Evolutionary conservation across 495 filamentous ascomycete genomes (phyloP), one percentile per base, ranked within the genome.

Genomic region (Articulospora tetracladia): DNA sequence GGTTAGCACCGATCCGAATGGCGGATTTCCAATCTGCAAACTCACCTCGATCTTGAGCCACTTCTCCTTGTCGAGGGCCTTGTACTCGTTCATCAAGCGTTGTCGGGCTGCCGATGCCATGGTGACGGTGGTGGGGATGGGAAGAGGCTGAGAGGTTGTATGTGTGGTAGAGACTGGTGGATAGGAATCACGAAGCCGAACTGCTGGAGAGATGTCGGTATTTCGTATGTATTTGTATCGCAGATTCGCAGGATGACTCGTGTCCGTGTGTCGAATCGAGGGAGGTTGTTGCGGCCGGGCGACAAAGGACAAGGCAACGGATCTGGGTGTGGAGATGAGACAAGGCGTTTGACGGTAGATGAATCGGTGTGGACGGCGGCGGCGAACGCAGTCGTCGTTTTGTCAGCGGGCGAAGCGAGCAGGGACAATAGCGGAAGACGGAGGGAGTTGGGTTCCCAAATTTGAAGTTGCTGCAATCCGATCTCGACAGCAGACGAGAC

Each of bases 41-140:
- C 19, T 64, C 72, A 90, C 89, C 76, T 92, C 86, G 64, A 97
- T 88, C 67, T 96, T 83, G 27, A 95, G 91, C 94, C 94, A 98
- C 66, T 89, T 88, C 78, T 98, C 93, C 67, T 91, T 86, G 12
- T 83, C 79, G 8, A 97, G 81, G 17, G 82, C 75, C 73, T 91
- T 91, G 80, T 88, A 89, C 79, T 98, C 94, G 57, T 85, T 86
- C 89, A 94, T 91, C 30, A 98, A 81, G 30, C 94, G 88, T 48
- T 89, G 85, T 71, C 92, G 89, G n/a, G 58, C 32, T 19, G 57
- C 1, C 0, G 26, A 17, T 3, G 50, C 25, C 41, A 28, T 62
- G 24, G 50, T 55, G 27, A 24, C 36, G 55, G 22, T 12, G 23
- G 26, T 50, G 11, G n/a, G n/a, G n/a, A 34, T 34, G 12, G 15